These are phyloP conservation scores for Blastomyces parvus DNA, from an alignment of 2,329 filamentous ascomycete species.

Conservation along the genomic window DNA sequence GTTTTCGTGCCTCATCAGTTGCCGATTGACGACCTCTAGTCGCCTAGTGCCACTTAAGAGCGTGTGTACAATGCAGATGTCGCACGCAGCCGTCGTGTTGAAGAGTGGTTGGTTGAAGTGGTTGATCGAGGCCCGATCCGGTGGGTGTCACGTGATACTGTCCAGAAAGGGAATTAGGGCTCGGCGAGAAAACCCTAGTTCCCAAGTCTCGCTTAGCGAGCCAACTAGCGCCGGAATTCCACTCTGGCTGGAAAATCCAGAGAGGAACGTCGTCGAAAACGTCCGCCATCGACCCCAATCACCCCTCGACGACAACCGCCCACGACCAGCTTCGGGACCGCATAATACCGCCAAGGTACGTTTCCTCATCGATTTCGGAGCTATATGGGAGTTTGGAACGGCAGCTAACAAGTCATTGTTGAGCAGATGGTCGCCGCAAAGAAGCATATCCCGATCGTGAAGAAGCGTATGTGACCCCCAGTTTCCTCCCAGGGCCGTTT, in stretches of 20 bases:
- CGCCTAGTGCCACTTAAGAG: neutral
- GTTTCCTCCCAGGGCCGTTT: constrained; percentile 1
- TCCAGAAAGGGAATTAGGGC: constrained; percentile 2
- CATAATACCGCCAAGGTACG: constrained; percentile 39
- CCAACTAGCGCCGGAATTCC: constrained; percentile 12
- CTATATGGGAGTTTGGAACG: neutral
- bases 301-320: constrained; percentile 35
- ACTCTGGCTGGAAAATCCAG: constrained; percentile 7
- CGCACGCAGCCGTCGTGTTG: neutral
- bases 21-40: neutral
- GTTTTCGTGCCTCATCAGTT: neutral
- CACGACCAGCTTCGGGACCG: constrained; percentile 33
- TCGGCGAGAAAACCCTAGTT: neutral
- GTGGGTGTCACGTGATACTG: neutral
- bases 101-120: neutral
- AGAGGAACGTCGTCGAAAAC: constrained; percentile 4
- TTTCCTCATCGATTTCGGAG: constrained; percentile 12
- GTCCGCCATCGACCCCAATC: constrained; percentile 20
- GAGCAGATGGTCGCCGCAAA: constrained; percentile 93
- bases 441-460: constrained; percentile 99
- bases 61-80: neutral
- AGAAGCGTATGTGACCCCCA: constrained; percentile 80
- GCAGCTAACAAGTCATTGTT: constrained; percentile 11
- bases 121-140: too few species aligned
- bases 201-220: constrained; percentile 9